Evolutionary conservation across 2,329 filamentous ascomycete species (phyloP).

Genomic region (Zymoseptoria tritici): DNA sequence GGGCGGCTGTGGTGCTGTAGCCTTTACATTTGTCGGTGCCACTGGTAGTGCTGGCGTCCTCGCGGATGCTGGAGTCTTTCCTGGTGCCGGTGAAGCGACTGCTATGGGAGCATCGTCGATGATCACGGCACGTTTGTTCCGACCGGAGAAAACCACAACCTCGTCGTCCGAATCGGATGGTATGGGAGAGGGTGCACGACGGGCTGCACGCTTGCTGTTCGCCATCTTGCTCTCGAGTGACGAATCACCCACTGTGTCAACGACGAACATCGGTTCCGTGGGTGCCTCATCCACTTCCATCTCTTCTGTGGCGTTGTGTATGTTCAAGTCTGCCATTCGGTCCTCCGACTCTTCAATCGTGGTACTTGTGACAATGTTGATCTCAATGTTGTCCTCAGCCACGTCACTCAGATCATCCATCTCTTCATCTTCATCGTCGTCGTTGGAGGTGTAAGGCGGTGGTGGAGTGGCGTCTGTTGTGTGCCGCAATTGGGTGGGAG

Average conservation of each 20-base stretch:
- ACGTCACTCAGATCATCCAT: slow-evolving; percentile 18
- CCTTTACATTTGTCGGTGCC: neutral
- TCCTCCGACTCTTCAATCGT: slow-evolving; percentile 21
- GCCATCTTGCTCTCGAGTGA: slow-evolving; percentile 16
- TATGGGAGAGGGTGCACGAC: slow-evolving; percentile 36
- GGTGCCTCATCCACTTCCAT: neutral
- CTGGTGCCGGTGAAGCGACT: slow-evolving; percentile 5
- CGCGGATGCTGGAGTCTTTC: slow-evolving; percentile 19
- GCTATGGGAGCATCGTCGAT: slow-evolving; percentile 20
- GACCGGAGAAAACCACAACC: slow-evolving; percentile 59
- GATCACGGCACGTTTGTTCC: slow-evolving; percentile 24
- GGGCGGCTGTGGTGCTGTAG: neutral
- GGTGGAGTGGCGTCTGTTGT: slow-evolving; percentile 21
- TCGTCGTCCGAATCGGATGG: slow-evolving; percentile 62
- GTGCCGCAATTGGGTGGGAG: neutral
- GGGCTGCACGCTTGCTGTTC: slow-evolving; percentile 18
- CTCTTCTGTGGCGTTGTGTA: slow-evolving; percentile 12
- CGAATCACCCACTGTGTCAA: slow-evolving; percentile 29
- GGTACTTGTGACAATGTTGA: slow-evolving; percentile 20
- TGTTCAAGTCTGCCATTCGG: slow-evolving; percentile 27
- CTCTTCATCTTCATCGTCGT: slow-evolving; percentile 14
- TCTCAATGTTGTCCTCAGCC: slow-evolving; percentile 21
- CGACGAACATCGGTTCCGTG: slow-evolving; percentile 20
- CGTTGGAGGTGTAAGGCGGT: slow-evolving; percentile 21
- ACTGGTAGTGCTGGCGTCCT: slow-evolving; percentile 13